Evolutionary conservation across 1,139 yeast genomes (phyloP), one percentile per base, ranked within the genome.

Genomic region (Geotrichum siamense): DNA sequence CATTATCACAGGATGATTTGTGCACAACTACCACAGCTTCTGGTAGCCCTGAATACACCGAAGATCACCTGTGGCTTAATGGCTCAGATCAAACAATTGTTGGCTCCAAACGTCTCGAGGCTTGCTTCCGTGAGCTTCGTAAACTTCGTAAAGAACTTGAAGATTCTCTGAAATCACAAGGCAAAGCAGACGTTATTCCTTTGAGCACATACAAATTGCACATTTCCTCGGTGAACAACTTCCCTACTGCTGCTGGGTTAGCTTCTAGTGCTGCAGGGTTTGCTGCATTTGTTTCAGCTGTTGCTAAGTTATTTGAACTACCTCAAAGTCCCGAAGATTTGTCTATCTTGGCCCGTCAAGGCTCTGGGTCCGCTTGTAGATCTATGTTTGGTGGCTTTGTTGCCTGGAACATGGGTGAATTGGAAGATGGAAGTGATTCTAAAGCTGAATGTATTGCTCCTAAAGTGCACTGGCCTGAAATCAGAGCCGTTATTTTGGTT

Each of bases 211-310:
- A 74, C 74, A 72, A 75, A 47, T 70, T 91, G 48, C 89, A 82
- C 58, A 83, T 91, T 55, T 94, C 85, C 4, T 81, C 94, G 17
- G 95, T 86, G 62, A 91, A 91, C 70, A 93, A 93, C 67, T 91
- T 91, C 73, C 99, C 99, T 41, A 91, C 98, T 21, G 98, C 98
- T 31, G 98, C 98, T 13, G 98, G 98, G 2, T 75, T 91, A 54
- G 98, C 98, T 0, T 86, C 96, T 0, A 83, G 95, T 6, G 98
- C 98, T 9, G 96, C 97, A 9, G 99, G 99, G 0, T 89, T 87
- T 64, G 96, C 98, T 40, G 98, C 98, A 3, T 73, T 91, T 53
- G 94, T 91, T 26, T 76, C 77, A 39, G 87, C 96, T 22, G 77
- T 91, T 58, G 89, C 98, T 20, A 75, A 75, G 58, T 72, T 91